These are phyloP conservation scores for Dillenia suffruticosa DNA, from an alignment of 164 flowering plant species.

Conservation along the genomic window DNA sequence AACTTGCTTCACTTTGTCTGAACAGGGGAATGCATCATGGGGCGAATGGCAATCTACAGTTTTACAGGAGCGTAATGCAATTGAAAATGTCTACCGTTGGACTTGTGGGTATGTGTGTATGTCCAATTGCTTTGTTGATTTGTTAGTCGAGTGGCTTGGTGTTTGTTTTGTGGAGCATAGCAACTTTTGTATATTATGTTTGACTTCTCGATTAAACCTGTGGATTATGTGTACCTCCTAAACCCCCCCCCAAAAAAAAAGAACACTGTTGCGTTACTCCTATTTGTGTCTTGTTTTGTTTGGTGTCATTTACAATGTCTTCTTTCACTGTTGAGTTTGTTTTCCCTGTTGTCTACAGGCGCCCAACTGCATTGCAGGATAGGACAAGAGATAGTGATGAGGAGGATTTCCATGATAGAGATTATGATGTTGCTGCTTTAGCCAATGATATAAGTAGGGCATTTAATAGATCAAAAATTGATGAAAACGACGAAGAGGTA, in stretches of 20 bases:
- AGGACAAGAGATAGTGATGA: conserved; percentile 95
- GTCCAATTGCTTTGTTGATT: not conserved
- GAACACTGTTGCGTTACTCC: too few species aligned
- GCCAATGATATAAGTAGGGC: conserved; percentile 89
- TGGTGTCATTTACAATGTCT: not conserved
- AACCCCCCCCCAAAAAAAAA: too few species aligned
- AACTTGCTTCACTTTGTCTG: not conserved
- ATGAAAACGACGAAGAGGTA: conserved; percentile 88
- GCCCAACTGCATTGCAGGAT: conserved; percentile 91
- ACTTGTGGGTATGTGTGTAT: conserved; percentile 74
- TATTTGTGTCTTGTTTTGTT: too few species aligned
- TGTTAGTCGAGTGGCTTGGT: too few species aligned
- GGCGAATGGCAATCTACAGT: conserved; percentile 72
- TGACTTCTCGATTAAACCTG: too few species aligned
- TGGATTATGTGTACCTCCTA: too few species aligned
- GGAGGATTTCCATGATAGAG: conserved; percentile 87
- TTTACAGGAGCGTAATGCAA: conserved; percentile 70
- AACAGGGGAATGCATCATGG: conserved; percentile 76
- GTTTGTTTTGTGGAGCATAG: too few species aligned
- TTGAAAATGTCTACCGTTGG: conserved; percentile 90
- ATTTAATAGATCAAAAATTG: conserved; percentile 58
- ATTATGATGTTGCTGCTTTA: conserved; percentile 87
- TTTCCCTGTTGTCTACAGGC: conserved; percentile 43
- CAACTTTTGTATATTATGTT: too few species aligned
- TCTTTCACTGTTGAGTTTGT: not conserved